Percentiles rank a stretch among this genome's conserved stretches.
Conservation (phyloP, 306 rosid genomes). For the Ziziphus jujuba region DNA sequence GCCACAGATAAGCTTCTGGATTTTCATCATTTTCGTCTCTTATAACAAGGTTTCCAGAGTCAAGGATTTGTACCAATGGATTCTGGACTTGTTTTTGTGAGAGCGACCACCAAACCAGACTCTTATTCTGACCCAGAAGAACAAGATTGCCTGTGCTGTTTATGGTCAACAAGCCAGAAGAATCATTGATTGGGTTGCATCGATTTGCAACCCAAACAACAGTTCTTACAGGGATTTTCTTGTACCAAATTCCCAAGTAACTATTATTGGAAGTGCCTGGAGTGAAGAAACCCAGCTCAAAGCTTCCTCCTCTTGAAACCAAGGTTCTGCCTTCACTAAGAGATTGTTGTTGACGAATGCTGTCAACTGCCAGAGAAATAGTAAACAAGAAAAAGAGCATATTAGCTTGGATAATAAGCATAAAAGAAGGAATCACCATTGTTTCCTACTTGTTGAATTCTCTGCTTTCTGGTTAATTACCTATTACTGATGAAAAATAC, state of each 20-base stretch:
- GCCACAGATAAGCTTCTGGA: conserved; percentile 41
- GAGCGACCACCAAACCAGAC: conserved; percentile 35
- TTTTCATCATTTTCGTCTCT: conserved; percentile 31
- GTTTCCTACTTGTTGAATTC: no score
- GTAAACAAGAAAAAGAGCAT: conserved; percentile 6
- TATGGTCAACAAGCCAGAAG: conserved; percentile 33
- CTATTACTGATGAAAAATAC: no score
- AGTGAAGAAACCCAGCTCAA: conserved; percentile 51
- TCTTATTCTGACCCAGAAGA: conserved; percentile 12
- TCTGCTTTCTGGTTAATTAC: no score
- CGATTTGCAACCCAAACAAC: conserved; percentile 63
- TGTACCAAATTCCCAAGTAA: conserved; percentile 50
- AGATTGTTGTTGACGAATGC: conserved; percentile 23
- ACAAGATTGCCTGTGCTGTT: conserved; percentile 21
- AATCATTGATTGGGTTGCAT: conserved; percentile 34
- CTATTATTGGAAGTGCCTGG: conserved; percentile 33
- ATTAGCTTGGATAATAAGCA: background rate
- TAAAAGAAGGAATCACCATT: conserved; percentile 4
- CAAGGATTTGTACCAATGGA: conserved; percentile 42
- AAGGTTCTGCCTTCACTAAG: conserved; percentile 36
- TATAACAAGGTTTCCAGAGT: conserved; percentile 50
- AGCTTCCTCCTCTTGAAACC: conserved; percentile 28
- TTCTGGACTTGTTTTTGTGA: conserved; percentile 17
- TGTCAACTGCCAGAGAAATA: conserved; percentile 21
- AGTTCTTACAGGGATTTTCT: conserved; percentile 23